Evolutionary conservation across 1,284 basidiomycete genomes (phyloP).

Genomic region (Ganoderma boninense): DNA sequence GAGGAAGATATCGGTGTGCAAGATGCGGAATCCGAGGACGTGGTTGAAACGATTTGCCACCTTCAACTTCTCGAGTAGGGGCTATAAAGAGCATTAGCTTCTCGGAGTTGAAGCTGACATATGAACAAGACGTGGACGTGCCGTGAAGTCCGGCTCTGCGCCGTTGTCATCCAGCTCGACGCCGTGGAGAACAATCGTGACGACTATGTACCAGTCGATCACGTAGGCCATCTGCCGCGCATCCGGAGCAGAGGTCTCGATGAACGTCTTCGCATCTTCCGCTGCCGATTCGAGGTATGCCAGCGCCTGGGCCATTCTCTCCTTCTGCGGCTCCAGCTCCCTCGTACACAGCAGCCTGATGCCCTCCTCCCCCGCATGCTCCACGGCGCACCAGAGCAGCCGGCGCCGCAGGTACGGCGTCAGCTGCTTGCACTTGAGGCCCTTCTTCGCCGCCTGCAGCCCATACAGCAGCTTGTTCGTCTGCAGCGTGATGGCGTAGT

Average conservation of each 20-base stretch:
- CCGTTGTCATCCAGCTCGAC: constrained; percentile 2
- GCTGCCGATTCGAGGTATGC: not conserved
- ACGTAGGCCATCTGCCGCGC: not conserved
- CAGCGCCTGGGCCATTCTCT: not conserved
- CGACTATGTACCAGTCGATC: constrained; percentile 4
- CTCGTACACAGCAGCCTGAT: not conserved
- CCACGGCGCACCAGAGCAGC: constrained; percentile 6
- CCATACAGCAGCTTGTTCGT: not conserved
- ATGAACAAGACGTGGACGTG: not conserved
- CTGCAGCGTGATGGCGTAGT: not conserved
- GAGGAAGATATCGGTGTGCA: not conserved
- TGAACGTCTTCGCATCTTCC: constrained; percentile 2
- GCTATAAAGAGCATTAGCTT: not conserved
- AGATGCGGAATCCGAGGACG: not conserved
- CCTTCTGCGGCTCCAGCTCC: not conserved
- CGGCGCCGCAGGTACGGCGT: constrained; percentile 9
- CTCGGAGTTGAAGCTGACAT: not conserved
- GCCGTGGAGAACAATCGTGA: constrained; percentile 5
- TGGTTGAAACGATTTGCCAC: not conserved
- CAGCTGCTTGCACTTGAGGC: constrained; percentile 1
- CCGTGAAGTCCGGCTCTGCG: not conserved
- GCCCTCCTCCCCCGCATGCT: not conserved
- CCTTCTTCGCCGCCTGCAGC: constrained; percentile 10
- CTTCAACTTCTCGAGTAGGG: not conserved
- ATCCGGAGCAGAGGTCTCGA: constrained; percentile 7